Percentiles rank a stretch among this genome's conserved stretches.
Conservation (phyloP, 2,329 filamentous ascomycete species). For the Xylaria sp. region DNA sequence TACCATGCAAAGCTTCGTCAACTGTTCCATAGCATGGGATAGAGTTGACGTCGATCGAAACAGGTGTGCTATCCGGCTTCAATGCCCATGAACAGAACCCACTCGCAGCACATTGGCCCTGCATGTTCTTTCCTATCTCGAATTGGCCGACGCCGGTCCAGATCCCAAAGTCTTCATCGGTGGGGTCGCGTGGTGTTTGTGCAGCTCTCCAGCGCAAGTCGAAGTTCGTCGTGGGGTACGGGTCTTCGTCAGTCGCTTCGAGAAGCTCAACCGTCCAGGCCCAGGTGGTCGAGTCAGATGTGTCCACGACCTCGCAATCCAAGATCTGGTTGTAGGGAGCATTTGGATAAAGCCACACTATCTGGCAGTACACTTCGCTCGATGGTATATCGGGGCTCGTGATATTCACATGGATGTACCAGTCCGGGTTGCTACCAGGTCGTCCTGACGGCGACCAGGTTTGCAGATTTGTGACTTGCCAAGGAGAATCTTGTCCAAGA, state of each 20-base stretch:
- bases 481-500: conserved; percentile 37
- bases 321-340: conserved; percentile 37
- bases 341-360: conserved; percentile 40
- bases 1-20: conserved; percentile 28
- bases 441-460: conserved; percentile 46
- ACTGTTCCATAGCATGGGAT: conserved; percentile 22
- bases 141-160: conserved; percentile 44
- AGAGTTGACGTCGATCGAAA: conserved; percentile 13
- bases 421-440: conserved; percentile 41
- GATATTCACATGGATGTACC: conserved; percentile 42
- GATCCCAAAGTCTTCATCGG: conserved; percentile 33
- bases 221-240: conserved; percentile 43
- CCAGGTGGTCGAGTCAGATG: conserved; percentile 22
- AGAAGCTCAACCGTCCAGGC: conserved; percentile 47
- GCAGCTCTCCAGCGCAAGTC: conserved; percentile 42
- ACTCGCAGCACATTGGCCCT: conserved; percentile 40
- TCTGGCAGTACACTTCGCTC: conserved; percentile 44
- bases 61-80: conserved; percentile 40
- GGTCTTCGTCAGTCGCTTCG: conserved; percentile 28
- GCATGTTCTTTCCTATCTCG: conserved; percentile 36
- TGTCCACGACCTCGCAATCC: conserved; percentile 37
- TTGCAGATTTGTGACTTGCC: conserved; percentile 43
- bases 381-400: conserved; percentile 39
- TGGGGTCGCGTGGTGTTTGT: conserved; percentile 26
- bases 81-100: conserved; percentile 36